These are phyloP conservation scores for Conticribra weissflogii DNA, from an alignment of 108 stramenopile genomes.

Conservation along the genomic window DNA sequence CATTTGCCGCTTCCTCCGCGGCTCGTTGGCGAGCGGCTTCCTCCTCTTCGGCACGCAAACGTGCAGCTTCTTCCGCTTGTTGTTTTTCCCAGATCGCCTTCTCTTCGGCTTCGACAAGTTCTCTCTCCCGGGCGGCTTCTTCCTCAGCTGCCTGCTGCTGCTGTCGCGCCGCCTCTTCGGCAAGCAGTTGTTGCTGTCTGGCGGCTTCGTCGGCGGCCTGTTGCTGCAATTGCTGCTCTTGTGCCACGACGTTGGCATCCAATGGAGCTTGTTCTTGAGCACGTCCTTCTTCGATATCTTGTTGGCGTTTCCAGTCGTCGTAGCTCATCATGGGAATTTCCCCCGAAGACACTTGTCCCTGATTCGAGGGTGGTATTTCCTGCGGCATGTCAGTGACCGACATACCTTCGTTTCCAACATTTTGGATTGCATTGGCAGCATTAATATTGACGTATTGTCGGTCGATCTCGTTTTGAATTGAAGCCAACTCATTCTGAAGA, in stretches of 20 bases:
- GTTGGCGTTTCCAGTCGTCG: background rate
- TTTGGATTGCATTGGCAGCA: constrained; percentile 25
- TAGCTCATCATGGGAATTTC: background rate
- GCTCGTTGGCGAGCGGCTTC: too few relatives aligned
- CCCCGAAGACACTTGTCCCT: background rate
- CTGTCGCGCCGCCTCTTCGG: background rate
- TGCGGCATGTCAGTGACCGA: background rate
- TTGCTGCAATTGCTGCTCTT: too few relatives aligned
- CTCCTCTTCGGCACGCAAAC: background rate
- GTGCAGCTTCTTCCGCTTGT: background rate
- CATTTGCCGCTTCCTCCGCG: too few relatives aligned
- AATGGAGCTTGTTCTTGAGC: background rate
- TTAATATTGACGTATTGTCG: background rate
- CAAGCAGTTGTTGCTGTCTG: background rate
- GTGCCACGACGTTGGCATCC: too few relatives aligned
- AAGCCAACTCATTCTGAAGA: background rate
- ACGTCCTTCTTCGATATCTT: background rate
- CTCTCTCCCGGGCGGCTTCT: background rate
- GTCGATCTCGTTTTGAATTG: background rate
- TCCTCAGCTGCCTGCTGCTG: background rate
- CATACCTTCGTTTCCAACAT: constrained; percentile 29
- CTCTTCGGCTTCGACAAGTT: background rate
- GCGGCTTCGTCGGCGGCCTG: background rate
- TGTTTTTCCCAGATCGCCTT: background rate
- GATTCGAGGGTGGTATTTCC: too few relatives aligned